Evolutionary conservation across 1,284 basidiomycete genomes (phyloP).

Genomic region (Ceratobasidium sp.): DNA sequence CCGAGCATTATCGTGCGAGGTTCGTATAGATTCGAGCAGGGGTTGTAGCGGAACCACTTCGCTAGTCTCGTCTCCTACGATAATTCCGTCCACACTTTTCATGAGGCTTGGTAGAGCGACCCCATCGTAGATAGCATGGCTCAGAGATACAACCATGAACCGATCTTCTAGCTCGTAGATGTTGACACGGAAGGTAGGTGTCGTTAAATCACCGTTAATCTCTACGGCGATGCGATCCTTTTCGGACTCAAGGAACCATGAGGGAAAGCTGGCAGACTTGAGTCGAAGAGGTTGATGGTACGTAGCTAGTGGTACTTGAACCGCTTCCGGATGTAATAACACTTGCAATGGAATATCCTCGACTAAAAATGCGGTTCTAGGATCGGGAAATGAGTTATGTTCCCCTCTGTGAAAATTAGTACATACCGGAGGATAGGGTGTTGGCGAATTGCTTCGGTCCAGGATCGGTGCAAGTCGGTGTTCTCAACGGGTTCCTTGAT

Average conservation of each 20-base stretch:
- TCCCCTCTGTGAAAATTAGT: slow-evolving; percentile 44
- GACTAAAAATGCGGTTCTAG: slow-evolving; percentile 21
- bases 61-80: background rate
- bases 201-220: slow-evolving; percentile 24
- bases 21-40: slow-evolving; percentile 10
- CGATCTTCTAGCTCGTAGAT: slow-evolving; percentile 4
- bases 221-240: slow-evolving; percentile 7
- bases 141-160: slow-evolving; percentile 32
- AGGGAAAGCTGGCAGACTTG: background rate
- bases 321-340: slow-evolving; percentile 44
- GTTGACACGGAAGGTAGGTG: slow-evolving; percentile 25
- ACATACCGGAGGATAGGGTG: slow-evolving; percentile 56
- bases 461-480: slow-evolving; percentile 47
- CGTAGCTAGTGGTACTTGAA: slow-evolving; percentile 9
- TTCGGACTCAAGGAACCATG: slow-evolving; percentile 9
- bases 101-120: slow-evolving; percentile 26
- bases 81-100: background rate
- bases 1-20: background rate
- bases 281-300: background rate
- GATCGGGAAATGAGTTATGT: slow-evolving; percentile 51
- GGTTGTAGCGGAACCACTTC: slow-evolving; percentile 5
- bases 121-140: slow-evolving; percentile 34
- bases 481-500: slow-evolving; percentile 7
- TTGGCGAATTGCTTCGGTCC: slow-evolving; percentile 50
- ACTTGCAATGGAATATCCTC: slow-evolving; percentile 50